Evolutionary conservation across 176 grass and related monocot genomes (phyloP).

Genomic region (Poa annua): DNA sequence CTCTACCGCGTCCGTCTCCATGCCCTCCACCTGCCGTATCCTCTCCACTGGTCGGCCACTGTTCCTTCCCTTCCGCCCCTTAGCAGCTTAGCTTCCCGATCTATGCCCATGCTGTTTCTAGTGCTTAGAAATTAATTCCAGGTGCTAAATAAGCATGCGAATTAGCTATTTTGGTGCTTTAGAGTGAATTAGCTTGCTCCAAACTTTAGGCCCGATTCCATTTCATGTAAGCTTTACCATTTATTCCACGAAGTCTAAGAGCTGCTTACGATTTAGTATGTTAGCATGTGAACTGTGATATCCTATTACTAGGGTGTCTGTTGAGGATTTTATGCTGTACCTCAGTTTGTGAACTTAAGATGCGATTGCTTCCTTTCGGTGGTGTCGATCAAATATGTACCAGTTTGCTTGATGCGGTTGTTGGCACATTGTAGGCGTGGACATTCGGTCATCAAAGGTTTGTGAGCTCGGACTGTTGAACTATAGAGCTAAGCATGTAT

Average conservation of each 20-base stretch:
- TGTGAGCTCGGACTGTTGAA: constrained; percentile 89
- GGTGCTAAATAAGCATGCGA: neutral
- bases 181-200: neutral
- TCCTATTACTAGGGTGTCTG: neutral
- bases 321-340: neutral
- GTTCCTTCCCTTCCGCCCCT: neutral
- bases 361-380: neutral
- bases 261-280: constrained; percentile 3
- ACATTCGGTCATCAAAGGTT: constrained; percentile 82
- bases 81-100: neutral
- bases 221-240: constrained; percentile 16
- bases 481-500: constrained; percentile 88
- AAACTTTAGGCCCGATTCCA: neutral
- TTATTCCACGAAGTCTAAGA: neutral
- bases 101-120: constrained; percentile 15
- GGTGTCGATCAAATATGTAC: neutral
- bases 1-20: constrained; percentile 61
- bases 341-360: constrained; percentile 1
- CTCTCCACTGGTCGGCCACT: constrained; percentile 69
- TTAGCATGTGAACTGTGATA: neutral
- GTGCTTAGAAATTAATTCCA: neutral
- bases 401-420: constrained; percentile 32
- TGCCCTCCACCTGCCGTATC: constrained; percentile 87
- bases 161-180: neutral
- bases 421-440: constrained; percentile 62